Base-by-base conservation (phyloP, 2,329 filamentous ascomycete genomes). In the Colletotrichum noveboracense region DNA sequence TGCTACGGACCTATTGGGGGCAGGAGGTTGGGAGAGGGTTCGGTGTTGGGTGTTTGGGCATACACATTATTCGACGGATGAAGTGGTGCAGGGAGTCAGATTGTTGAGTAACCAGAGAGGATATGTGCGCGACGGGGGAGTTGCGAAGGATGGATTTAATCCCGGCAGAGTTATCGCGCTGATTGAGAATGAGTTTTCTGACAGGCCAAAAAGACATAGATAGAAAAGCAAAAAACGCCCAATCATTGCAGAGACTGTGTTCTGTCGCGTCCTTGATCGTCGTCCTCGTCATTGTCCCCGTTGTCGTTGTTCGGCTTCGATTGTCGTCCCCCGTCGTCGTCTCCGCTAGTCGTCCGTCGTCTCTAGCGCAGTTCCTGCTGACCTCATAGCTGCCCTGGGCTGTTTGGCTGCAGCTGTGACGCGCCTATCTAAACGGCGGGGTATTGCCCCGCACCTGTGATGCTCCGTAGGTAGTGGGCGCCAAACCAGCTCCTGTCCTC, bases 81-180 rank as follows among this genome's bases (percentile, higher is more conserved):
- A 85, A 10, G 65, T 77, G 38, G 76, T 78, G 34, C 74, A 82
- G 5, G 83, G 84, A 2, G 82, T 86, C 2, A 80, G 80, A 43
- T 66, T 89, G n/a, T 81, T 88, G 64, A 82, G 84, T 7, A 89
- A 89, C 65, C 87, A 89, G 80, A 81, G 86, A n/a, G 86, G 86
- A 5, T 87, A 87, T 76, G 81, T 85, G 18, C 43, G 43, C 21
- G 18, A 16, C n/a, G 60, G 48, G 6, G 43, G 67, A 18, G 72
- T 62, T 61, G 60, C 32, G 14, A 74, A 74, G 34, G 66, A 65
- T 16, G 70, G 70, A 21, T 68, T 72, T 55, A 6, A 68, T 21
- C 7, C 64, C 36, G 16, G 66, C 8, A 74, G 32, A 21, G 28
- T 72, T 5, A 61, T 32, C 55, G 21, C 18, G 18, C 14, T 64